Conservation (phyloP, 2,329 filamentous ascomycete species). For the Magnaporthiopsis rhizophila region DNA sequence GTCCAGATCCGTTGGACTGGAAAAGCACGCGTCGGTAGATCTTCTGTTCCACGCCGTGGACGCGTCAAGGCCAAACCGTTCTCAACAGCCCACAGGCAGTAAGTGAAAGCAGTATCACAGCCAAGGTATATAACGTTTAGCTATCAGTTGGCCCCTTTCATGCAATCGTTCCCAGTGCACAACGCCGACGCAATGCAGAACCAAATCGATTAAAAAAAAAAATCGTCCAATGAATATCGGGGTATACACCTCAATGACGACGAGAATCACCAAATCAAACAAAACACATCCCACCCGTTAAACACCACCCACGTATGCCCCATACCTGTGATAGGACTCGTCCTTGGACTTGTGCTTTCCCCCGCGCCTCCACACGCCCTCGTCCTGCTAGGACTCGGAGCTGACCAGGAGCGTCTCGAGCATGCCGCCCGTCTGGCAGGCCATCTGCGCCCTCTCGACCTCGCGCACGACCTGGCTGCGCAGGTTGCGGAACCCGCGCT, state of each 20-base stretch:
- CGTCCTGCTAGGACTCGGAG: conserved; percentile 4
- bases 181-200: not conserved
- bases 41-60: too few species aligned
- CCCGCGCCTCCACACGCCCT: too few species aligned
- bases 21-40: not conserved
- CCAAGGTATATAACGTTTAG: not conserved
- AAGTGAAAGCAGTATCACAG: too few species aligned
- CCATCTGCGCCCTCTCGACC: conserved; percentile 76
- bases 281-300: not conserved
- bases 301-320: not conserved
- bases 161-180: not conserved
- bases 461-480: conserved; percentile 65
- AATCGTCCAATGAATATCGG: too few species aligned
- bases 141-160: not conserved
- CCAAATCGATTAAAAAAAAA: not conserved
- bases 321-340: not conserved
- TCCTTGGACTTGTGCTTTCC: not conserved
- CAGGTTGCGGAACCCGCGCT: conserved; percentile 60
- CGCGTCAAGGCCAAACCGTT: not conserved
- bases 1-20: not conserved
- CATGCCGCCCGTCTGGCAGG: conserved; percentile 80
- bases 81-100: not conserved
- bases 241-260: not conserved
- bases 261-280: not conserved
- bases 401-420: conserved; percentile 58